Percentiles rank a stretch among this genome's conserved stretches.
Conservation (phyloP, 1,284 basidiomycete genomes). For the Trametes pubescens region DNA sequence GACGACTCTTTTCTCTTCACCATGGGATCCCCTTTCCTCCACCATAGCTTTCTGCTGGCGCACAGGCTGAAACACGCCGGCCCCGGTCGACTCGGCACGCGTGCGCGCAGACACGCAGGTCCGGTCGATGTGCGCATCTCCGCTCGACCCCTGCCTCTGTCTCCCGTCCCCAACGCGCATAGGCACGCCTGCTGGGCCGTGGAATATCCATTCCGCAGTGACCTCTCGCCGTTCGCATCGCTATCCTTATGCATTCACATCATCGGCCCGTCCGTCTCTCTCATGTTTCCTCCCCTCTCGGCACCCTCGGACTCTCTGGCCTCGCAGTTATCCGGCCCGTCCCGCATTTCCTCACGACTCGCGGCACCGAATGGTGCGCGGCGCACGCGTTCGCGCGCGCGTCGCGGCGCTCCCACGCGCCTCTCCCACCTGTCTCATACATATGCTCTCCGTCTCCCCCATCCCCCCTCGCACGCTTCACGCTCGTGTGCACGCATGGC, state of each 20-base stretch:
- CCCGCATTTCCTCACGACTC: constrained; percentile 15
- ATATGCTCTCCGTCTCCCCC: constrained; percentile 11
- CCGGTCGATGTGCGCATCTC: constrained; percentile 30
- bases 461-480: constrained; percentile 9
- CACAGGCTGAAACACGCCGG: constrained; percentile 26
- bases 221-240: constrained; percentile 22
- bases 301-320: constrained; percentile 10
- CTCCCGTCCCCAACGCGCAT: constrained; percentile 18
- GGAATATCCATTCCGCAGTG: constrained; percentile 25
- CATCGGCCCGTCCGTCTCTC: constrained; percentile 16
- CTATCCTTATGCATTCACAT: constrained; percentile 37
- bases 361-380: constrained; percentile 24
- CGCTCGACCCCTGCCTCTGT: constrained; percentile 8
- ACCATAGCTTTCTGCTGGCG: constrained; percentile 22
- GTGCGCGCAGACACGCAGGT: constrained; percentile 29
- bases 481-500: constrained; percentile 19
- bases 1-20: constrained; percentile 14
- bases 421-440: constrained; percentile 6
- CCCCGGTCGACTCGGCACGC: constrained; percentile 32
- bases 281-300: constrained; percentile 15
- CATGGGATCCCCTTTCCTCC: neutral
- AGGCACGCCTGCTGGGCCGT: constrained; percentile 29
- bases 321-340: neutral
- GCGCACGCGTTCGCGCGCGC: constrained; percentile 20
- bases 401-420: constrained; percentile 24